Evolutionary conservation across 1,284 basidiomycete genomes (phyloP), one percentile per base, ranked within the genome.

Genomic region (Heliocybe sulcata): DNA sequence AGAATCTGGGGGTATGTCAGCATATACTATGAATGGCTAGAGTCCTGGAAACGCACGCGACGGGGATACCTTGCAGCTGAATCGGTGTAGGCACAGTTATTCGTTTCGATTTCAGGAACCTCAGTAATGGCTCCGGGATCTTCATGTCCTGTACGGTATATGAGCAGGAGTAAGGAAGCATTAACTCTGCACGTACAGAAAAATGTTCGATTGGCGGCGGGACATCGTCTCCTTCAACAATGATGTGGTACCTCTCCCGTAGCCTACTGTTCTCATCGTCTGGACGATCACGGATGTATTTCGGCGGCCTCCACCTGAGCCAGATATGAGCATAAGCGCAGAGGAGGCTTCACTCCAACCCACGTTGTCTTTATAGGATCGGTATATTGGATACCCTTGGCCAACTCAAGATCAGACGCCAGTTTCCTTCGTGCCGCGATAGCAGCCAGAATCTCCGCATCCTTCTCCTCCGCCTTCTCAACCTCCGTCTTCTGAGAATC

Each of bases 1-100:
- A 74, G 65, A 95, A 94, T 27, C 91, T 93, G 59, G 20, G 61
- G 53, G 51, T 55, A 27, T 22, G 31, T 57, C 35, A 53, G 48
- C 49, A 8, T 8, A 51, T 8, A 9, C 49, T 10, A n/a, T 26
- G 53, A 51, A 1, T 29, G 19, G 4, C 50, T 14, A 26, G 9
- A 33, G 9, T 22, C 29, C 53, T 51, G 51, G 54, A 38, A 35
- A 72, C 87, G 64, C 72, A 93, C 87, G 93, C 97, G 35, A 92
- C 90, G 0, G 97, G 96, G 49, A 99, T 85, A 19, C 97, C 97
- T 73, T 99, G 97, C 51, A 98, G 80, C 68, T 99, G 97, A 64
- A 99, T 99, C 1, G 96, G 96, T 0, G 97, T 95, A 0, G 97
- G 97, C 31, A 74, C 78, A 25, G 81, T 77, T 65, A 99, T 99